These are phyloP conservation scores for Picea sitchensis DNA, from an alignment of 75 land plant genomes.

Conservation along the genomic window DNA sequence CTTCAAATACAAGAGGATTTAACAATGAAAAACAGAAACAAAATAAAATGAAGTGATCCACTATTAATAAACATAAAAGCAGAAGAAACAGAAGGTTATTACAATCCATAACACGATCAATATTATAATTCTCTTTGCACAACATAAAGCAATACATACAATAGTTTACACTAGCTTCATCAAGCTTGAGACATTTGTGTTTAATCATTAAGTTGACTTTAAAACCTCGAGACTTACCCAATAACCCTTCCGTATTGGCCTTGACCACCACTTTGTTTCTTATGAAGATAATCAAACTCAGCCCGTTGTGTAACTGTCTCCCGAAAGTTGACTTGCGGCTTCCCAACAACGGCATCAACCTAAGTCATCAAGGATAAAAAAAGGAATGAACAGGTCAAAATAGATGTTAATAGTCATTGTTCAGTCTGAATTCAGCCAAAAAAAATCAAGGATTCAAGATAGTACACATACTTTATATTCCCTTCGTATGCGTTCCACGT, in stretches of 20 bases:
- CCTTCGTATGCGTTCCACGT: conserved; percentile 93
- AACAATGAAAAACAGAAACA: too few species aligned
- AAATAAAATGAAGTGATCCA: too few species aligned
- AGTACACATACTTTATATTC: conserved; percentile 78
- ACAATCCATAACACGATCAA: too few species aligned
- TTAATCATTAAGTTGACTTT: too few species aligned
- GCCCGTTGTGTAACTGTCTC: conserved; percentile 92
- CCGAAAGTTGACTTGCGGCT: conserved; percentile 96
- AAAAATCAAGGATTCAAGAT: not conserved
- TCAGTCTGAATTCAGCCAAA: not conserved
- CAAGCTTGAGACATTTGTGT: too few species aligned
- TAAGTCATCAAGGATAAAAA: conserved; percentile 17
- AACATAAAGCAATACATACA: too few species aligned
- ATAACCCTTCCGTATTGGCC: conserved; percentile 96
- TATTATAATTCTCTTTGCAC: too few species aligned
- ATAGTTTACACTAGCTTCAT: too few species aligned
- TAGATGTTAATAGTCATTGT: not conserved
- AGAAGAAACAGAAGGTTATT: too few species aligned
- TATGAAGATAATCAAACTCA: conserved; percentile 96
- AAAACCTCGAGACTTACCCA: conserved; percentile 51
- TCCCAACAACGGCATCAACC: conserved; percentile 95
- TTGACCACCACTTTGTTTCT: conserved; percentile 97
- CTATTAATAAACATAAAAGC: too few species aligned
- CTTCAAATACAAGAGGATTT: too few species aligned
- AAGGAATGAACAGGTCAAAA: not conserved